Base-by-base conservation (phyloP, 75 land plant genomes). In the Cunninghamia lanceolata region DNA sequence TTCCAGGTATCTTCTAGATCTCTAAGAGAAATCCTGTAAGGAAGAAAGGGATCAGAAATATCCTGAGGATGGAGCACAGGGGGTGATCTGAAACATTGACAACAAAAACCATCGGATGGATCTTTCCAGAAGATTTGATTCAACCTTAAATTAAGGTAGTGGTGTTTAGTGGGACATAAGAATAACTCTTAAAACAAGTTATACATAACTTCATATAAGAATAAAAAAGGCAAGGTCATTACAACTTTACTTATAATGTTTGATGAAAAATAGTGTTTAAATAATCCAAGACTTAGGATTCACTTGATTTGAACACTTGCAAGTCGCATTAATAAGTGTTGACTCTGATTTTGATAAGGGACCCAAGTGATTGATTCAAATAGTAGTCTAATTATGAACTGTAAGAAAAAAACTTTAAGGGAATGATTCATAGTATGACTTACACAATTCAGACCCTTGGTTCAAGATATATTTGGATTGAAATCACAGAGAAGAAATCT, bases 11-110 rank as follows among this genome's bases (percentile, higher is more conserved):
- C 86, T 45, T 83, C 89, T 17, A 89, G 82, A 84, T 82, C 59
- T n/a, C 70, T 42, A 4, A 91, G 88, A 9, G 92, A 88, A 15
- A 91, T 68, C 74, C 92, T 91, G 86, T 45, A 79, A 76, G 40
- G 16, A 19, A 45, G 4, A 47, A 36, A 47, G 9, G 35, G 10
- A 32, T 70, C 74, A 70, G 74, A 19, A 21, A 56, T 56, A 56
- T 21, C 63, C 63, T 56, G 25, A 56, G 21, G 28, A 56, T 56
- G 63, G 28, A 56, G 19, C 63, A 56, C 25, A 56, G 28, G 19
- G 25, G 25, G 25, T 56, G 28, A 56, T 4, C 63, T 19, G 25
- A 56, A 56, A 56, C 28, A 56, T 56, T 21, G 7, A 56, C 7
- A 4, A 56, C 4, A 25, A 4, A 56, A 19, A 56, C 4, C 25